phyloP scores from a whole-genome alignment of 2,329 filamentous ascomycete species.

The Aspergillus japonicus region DNA sequence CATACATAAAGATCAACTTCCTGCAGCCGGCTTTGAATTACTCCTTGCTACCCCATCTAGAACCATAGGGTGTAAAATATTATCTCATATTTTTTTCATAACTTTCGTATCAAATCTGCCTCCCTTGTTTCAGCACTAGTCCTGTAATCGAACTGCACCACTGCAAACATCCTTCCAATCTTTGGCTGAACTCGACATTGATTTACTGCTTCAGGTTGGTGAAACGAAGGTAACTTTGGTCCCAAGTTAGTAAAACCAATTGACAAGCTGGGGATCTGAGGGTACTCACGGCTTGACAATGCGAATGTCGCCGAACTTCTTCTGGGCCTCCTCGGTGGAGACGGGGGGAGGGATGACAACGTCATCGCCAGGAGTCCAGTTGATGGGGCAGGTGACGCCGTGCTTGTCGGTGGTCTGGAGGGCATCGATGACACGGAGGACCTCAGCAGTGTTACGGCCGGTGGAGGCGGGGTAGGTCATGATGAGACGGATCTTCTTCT shows the following conservation, averaged over 20 bases:
- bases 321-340: constrained; percentile 80
- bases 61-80: not conserved
- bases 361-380: constrained; percentile 86
- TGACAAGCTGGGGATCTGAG: not conserved
- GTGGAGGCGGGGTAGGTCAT: constrained; percentile 92
- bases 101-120: not conserved
- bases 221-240: constrained; percentile 38
- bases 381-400: constrained; percentile 83
- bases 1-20: not conserved
- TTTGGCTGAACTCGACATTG: not conserved
- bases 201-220: constrained; percentile 36
- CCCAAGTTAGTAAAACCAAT: constrained; percentile 2
- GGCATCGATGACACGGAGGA: constrained; percentile 76
- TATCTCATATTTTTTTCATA: not conserved
- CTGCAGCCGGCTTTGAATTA: not conserved
- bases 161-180: not conserved
- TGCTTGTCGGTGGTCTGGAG: constrained; percentile 85
- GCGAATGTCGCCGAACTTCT: constrained; percentile 75
- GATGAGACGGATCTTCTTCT: constrained; percentile 89
- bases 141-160: not conserved
- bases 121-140: not conserved
- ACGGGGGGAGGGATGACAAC: constrained; percentile 87
- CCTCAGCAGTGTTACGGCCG: constrained; percentile 78
- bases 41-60: not conserved
- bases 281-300: constrained; percentile 57